These are phyloP conservation scores for Raddia guianensis DNA, from an alignment of 176 grass and related monocot species.

Conservation along the genomic window DNA sequence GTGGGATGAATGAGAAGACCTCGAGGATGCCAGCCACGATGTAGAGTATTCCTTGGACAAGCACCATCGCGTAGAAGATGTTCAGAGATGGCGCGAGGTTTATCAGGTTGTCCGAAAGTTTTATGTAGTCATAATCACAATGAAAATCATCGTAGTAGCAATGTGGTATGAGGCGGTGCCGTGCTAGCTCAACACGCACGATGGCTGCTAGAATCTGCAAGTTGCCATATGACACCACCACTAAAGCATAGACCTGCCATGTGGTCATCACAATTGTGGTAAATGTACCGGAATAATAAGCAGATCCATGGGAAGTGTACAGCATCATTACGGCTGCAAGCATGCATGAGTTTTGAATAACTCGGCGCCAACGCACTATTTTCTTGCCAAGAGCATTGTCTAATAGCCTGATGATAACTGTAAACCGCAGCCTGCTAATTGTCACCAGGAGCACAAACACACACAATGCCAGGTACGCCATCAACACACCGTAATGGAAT, in stretches of 20 bases:
- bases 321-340: not conserved
- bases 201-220: constrained; percentile 8
- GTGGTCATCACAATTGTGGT: no score
- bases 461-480: not conserved
- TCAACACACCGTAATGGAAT: no score
- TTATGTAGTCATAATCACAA: no score
- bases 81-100: not conserved
- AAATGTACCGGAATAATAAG: no score
- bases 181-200: not conserved
- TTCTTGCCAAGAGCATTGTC: not conserved
- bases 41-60: constrained; percentile 3
- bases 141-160: not conserved
- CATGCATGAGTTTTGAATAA: not conserved
- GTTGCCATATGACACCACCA: not conserved
- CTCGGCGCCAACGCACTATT: not conserved
- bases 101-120: no score
- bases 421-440: not conserved
- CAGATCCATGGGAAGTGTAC: not conserved
- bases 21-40: not conserved
- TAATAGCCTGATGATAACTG: not conserved
- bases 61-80: not conserved
- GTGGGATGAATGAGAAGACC: not conserved
- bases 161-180: no score
- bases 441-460: not conserved
- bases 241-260: not conserved